Evolutionary conservation across 1,139 yeast genomes (phyloP), one percentile per base, ranked within the genome.

Genomic region (Pichia sp.): DNA sequence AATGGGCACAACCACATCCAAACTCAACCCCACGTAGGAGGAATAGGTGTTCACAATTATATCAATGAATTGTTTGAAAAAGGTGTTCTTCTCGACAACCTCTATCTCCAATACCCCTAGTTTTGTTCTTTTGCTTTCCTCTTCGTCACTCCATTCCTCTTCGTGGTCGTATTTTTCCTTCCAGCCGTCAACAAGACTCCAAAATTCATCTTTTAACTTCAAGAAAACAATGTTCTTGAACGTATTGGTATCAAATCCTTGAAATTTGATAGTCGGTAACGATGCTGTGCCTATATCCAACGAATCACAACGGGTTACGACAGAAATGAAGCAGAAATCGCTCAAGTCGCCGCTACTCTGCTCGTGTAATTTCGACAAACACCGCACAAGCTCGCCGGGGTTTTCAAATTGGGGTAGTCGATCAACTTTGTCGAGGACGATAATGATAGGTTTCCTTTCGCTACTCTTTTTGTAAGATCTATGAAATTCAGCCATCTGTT

Each of bases 391-490:
- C 18, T 60, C 63, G 3, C 58, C 56, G 0, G 60, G 55, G 21
- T 59, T 53, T 21, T 64, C 67, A n/a, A 26, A 41, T 3, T 56
- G 53, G 3, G 57, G 55, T 22, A 66, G 49, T 18, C 53, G 43
- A 51, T 65, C 69, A 8, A 65, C 49, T 3, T 54, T 49, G 51
- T 66, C 69, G 22, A 66, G 51, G 2, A 66, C 60, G 42, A 66
- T 50, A 5, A 65, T 55, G 2, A 60, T 43, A 1, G 62, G 64
- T 18, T 41, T 51, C 9, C 36, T 36, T 26, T 51, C 41, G 1
- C 22, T 23, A 9, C 44, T 37, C 6, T 41, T 18, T 40, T 37
- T 26, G 3, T 2, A 25, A 5, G 21, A 2, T 19, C 23, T 23
- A 25, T 26, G 21, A 7, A 3, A 21, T 8, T 53, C 44, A n/a